Conservation (phyloP, 179 eudicot species). For the Kewa caespitosa region DNA sequence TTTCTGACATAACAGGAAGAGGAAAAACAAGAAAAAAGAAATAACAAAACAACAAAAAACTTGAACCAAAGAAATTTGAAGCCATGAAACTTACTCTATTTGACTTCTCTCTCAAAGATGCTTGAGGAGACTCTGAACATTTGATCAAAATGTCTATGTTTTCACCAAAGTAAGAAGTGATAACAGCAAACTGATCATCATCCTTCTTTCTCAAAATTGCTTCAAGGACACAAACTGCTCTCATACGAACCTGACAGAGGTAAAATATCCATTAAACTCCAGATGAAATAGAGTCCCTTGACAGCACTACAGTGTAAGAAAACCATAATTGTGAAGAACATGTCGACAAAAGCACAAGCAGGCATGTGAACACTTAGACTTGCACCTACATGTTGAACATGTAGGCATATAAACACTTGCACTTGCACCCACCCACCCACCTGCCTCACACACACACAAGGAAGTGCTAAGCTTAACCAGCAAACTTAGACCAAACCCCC, state of each 20-base stretch:
- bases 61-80: background rate
- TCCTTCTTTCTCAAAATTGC: conserved; percentile 81
- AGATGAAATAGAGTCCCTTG: background rate
- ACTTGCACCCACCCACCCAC: background rate
- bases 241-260: conserved; percentile 73
- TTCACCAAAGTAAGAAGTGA: conserved; percentile 68
- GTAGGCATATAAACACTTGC: background rate
- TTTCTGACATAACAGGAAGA: background rate
- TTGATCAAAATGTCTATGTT: conserved; percentile 54
- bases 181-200: conserved; percentile 48
- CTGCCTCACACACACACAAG: too few species aligned
- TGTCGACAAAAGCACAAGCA: background rate
- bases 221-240: conserved; percentile 88
- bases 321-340: background rate
- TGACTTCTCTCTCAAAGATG: conserved; percentile 88
- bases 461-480: too few species aligned
- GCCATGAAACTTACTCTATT: conserved; percentile 48
- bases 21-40: background rate
- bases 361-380: background rate
- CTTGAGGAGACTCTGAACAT: conserved; percentile 93
- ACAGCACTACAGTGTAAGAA: background rate
- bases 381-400: background rate
- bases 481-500: background rate
- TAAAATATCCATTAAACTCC: conserved; percentile 11
- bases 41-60: background rate